Base-by-base conservation (phyloP, 257 asterid genomes). In the Plectranthus barbatus region DNA sequence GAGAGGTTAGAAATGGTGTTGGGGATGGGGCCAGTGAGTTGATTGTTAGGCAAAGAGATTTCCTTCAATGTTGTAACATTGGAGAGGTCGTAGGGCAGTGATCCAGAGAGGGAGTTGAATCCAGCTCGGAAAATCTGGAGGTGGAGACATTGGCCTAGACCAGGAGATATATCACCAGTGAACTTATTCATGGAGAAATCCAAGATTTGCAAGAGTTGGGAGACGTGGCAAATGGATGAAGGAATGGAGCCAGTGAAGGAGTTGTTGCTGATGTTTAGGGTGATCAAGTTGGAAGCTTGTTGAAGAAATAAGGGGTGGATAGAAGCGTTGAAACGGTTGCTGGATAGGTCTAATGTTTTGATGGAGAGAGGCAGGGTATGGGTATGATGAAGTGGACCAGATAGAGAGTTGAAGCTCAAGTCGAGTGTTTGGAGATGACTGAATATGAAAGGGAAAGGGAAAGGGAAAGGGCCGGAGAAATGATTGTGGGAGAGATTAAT, bases 241-340 rank as follows among this genome's bases (percentile, higher is more conserved):
- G 82, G 86, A 20, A 78, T 46, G 6, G 80, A 45, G 7, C 83
- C 84, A 0, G 69, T 2, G 14, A 83, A 72, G 39, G 40, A 29
- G 71, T 83, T 83, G 70, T 69, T 78, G 65, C 86, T 80, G 58
- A 78, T 66, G 50, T 80, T 78, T 70, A 80, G 60, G 44, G 24
- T 10, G 50, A 60, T 18, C 53, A 83, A 61, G 31, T 40, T 71
- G 10, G 31, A n/a, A 0, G 74, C 62, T 6, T 24, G 15, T 1
- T 48, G 48, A 13, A 80, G 65, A 20, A 75, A 12, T 8, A 21
- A 44, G 0, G 68, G 61, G 54, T 41, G 18, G 0, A 80, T 5
- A 10, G 79, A 70, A 9, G 74, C 81, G 14, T 75, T 78, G 19
- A 83, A 71, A 7, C 20, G 62, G 23, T 83, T 83, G 76, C 80